Evolutionary conservation across 148 eudicot genomes (phyloP).

Genomic region (Rhododendron williamsianum): DNA sequence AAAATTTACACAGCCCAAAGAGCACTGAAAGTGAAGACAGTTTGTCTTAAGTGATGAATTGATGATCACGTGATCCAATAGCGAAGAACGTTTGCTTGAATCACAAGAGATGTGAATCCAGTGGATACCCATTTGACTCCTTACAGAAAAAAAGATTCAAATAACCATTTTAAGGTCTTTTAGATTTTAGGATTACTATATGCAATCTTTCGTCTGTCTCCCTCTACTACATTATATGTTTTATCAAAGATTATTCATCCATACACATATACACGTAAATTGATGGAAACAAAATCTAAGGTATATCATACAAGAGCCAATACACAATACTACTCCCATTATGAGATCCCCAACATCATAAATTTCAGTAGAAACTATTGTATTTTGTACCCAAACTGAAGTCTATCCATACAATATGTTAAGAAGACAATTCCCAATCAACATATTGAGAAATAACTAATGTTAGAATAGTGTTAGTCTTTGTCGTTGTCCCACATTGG

Average conservation of each 20-base stretch:
- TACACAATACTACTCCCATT: neutral
- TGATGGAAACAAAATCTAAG: neutral
- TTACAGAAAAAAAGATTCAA: neutral
- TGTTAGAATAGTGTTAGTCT: too few species aligned
- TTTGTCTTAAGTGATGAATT: neutral
- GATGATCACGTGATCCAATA: neutral
- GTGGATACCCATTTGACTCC: neutral
- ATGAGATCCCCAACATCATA: neutral
- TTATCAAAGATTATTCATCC: neutral
- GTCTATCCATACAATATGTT: neutral
- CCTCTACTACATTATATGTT: neutral
- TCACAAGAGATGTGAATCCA: neutral
- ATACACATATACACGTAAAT: neutral
- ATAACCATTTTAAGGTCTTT: neutral
- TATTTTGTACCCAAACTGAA: neutral
- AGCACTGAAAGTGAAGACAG: neutral
- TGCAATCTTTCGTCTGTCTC: neutral
- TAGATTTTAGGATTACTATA: neutral
- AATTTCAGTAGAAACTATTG: neutral
- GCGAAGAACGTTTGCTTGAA: neutral
- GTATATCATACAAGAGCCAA: neutral
- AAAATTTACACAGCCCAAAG: neutral
- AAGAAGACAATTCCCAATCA: neutral
- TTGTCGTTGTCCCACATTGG: too few species aligned
- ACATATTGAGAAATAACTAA: neutral